Evolutionary conservation across 2,329 filamentous ascomycete genomes (phyloP), one percentile per base, ranked within the genome.

Genomic region (Ophiostoma montium): DNA sequence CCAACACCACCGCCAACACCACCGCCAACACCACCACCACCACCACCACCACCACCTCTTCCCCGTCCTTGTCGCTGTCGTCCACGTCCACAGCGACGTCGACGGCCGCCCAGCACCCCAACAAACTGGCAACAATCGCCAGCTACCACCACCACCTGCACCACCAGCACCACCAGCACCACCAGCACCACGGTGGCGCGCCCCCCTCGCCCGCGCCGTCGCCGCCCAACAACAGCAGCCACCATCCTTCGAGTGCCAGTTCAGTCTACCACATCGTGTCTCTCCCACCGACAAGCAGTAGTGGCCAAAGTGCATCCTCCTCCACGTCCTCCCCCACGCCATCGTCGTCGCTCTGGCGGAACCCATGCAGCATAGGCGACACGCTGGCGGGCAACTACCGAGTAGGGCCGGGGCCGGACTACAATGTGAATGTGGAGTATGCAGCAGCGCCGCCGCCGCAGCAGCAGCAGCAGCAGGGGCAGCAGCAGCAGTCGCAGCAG

Each of bases 261-360:
- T 66, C 65, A 59, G 62, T 64, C 61, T 62, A 66, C 63, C 70
- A 69, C 70, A 76, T 75, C 72, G 68, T 76, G 67, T 73, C 74
- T 63, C 70, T 76, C 62, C 75, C 65, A 67, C 71, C 75, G 71
- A 76, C 74, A 74, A 72, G 75, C 79, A 79, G 80, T n/a, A n/a
- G n/a, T n/a, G n/a, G n/a, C 78, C 77, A 80, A 80, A 76, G 80
- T 79, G 78, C 70, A 27, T 27, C 23, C 68, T 75, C n/a, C n/a
- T n/a, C n/a, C n/a, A n/a, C n/a, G n/a, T n/a, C n/a, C n/a, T n/a
- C n/a, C n/a, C n/a, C n/a, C n/a, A n/a, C n/a, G n/a, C n/a, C n/a
- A n/a, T n/a, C n/a, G n/a, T n/a, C n/a, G n/a, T n/a, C 74, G 80
- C 79, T 84, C 80, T 84, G 80, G 80, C 78, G 78, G 78, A 74